Percentiles rank a stretch among this genome's conserved stretches.
These are phyloP conservation scores for Grifola frondosa DNA, from an alignment of 1,284 basidiomycete species.

Conservation along the genomic window DNA sequence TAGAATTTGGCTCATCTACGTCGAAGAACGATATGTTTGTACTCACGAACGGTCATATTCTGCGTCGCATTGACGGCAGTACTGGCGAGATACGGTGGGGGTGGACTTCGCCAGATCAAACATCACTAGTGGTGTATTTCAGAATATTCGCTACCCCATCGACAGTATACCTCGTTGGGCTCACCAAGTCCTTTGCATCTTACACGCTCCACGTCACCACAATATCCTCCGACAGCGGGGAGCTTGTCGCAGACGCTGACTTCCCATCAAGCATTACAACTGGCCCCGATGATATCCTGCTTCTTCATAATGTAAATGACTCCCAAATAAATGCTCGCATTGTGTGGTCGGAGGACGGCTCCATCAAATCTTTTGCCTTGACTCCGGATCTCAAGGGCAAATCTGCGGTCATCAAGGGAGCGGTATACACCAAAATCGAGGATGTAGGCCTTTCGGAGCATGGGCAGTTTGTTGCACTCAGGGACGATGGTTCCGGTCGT, in stretches of 20 bases:
- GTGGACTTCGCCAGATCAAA: slow-evolving; percentile 64
- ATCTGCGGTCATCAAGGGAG: slow-evolving; percentile 41
- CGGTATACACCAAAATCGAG: slow-evolving; percentile 47
- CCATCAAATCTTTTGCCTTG: slow-evolving; percentile 52
- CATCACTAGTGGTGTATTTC: slow-evolving; percentile 67
- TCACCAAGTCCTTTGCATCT: slow-evolving; percentile 60
- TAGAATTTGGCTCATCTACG: slow-evolving; percentile 35
- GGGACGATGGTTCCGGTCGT: slow-evolving; percentile 52
- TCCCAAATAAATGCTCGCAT: slow-evolving; percentile 39
- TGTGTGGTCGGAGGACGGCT: slow-evolving; percentile 69
- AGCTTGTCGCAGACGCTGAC: slow-evolving; percentile 48
- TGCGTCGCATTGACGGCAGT: slow-evolving; percentile 46
- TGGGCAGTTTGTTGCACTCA: slow-evolving; percentile 54
- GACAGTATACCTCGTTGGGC: slow-evolving; percentile 67
- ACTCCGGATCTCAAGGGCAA: slow-evolving; percentile 54
- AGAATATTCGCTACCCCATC: slow-evolving; percentile 53
- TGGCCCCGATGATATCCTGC: slow-evolving; percentile 43
- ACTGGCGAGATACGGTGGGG: slow-evolving; percentile 60
- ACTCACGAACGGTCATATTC: slow-evolving; percentile 59
- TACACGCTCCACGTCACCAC: slow-evolving; percentile 68
- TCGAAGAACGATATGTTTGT: slow-evolving; percentile 48
- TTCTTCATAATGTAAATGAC: slow-evolving; percentile 31
- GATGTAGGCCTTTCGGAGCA: slow-evolving; percentile 52
- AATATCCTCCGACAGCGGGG: slow-evolving; percentile 56
- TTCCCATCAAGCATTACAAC: slow-evolving; percentile 60